Evolutionary conservation across 306 rosid species (phyloP), one percentile per base, ranked within the genome.

Genomic region (Boehmeria nivea): DNA sequence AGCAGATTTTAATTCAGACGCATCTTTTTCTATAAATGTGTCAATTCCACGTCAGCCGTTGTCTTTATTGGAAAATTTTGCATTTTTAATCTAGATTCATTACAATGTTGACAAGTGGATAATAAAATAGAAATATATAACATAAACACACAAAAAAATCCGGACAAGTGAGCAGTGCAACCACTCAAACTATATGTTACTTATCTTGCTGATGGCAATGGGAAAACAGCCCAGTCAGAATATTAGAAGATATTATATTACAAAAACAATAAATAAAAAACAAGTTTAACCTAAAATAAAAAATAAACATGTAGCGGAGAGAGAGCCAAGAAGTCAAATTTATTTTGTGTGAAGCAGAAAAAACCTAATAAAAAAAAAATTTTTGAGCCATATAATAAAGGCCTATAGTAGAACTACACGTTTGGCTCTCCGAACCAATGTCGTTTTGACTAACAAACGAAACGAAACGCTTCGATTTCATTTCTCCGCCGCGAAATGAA

Each of bases 401-500:
- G n/a, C n/a, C n/a, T n/a, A n/a, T 40, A n/a, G 16, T 14, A 40
- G 45, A n/a, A n/a, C n/a, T n/a, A 46, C 15, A 3, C 2, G 3
- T 6, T n/a, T 20, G 13, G 11, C 1, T 46, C 19, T 46, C 21
- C 3, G 51, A 2, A 3, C n/a, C 45, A 11, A 11, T 40, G 45
- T 52, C 39, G 69, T 37, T 40, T 45, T 40, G 45, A 40, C 45
- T n/a, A 40, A 11, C 45, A 11, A 40, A 40, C n/a, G n/a, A 10
- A 31, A 10, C 36, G 9, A 31, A 40, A 11, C 45, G 5, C 38
- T 33, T 33, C n/a, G n/a, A n/a, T 11, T 33, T 33, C n/a, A 26
- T 34, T n/a, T 55, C 64, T 57, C 49, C 54, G 51, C 58, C 60
- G 34, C 16, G 36, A 63, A 64, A 59, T 88, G 94, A 76, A 77